Base-by-base conservation (phyloP, 2,329 filamentous ascomycete species). In the Sordariomycetes sp. region DNA sequence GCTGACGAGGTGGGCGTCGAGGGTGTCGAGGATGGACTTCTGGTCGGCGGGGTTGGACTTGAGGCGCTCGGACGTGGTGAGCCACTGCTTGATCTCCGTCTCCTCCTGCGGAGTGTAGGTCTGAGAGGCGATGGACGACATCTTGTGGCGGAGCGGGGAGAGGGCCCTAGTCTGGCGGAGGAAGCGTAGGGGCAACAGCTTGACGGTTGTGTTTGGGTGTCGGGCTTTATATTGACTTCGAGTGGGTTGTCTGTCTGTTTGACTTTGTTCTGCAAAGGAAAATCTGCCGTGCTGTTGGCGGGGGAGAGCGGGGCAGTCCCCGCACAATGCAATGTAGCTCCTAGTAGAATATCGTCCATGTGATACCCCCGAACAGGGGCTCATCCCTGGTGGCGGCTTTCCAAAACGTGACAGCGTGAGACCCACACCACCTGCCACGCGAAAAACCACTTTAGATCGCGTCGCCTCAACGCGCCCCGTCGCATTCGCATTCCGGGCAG, bases 1-100 rank as follows among this genome's bases (percentile, higher is more conserved):
- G 63, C 86, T 88, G 59, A 89, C 86, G 61, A 97, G 85, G 74
- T 96, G 90, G 59, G 81, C 79, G 77, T 97, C 96, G 65, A 97
- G 81, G 57, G 85, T 82, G 59, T 85, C 81, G 61, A 96, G 81
- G 60, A 90, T 85, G 61, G 83, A 78, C 34, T 81, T 76, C 61
- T 87, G 81, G 65, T 84, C 77, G 58, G 78, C 74, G 35, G 78
- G 68, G 61, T 60, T 59, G 59, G 70, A 64, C 62, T 67, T 68
- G 67, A 95, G 80, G 62, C 86, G 84, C 60, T 85, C 80, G 50
- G 89, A 83, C 52, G 87, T 88, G 66, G 83, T 85, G 67, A 92
- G 79, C 91, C 91, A 96, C 76, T 94, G 86, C 72, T 86, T 84
- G 70, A 96, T 87, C 74, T 96, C 90, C 20, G 87, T 81, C 74